These are phyloP conservation scores for Cladosporium sp. DNA, from an alignment of 2,329 filamentous ascomycete species.

Conservation along the genomic window DNA sequence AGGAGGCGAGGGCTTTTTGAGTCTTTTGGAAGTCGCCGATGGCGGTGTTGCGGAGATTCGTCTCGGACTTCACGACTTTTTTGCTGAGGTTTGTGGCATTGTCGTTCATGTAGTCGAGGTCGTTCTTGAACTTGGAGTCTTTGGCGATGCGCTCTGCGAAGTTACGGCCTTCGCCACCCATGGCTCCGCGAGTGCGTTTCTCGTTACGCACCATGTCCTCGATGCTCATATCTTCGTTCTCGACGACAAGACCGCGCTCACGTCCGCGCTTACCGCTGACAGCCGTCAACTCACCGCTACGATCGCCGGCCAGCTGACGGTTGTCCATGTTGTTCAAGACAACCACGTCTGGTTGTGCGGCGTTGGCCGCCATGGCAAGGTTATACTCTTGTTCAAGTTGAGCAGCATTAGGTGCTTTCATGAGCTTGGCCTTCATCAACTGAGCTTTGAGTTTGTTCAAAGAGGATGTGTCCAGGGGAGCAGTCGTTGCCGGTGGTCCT, in stretches of 20 bases:
- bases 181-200: constrained; percentile 71
- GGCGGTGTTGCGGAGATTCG: constrained; percentile 81
- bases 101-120: constrained; percentile 96
- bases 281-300: constrained; percentile 69
- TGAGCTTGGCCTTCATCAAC: constrained; percentile 92
- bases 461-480: constrained; percentile 66
- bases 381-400: constrained; percentile 83
- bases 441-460: constrained; percentile 88
- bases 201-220: constrained; percentile 98
- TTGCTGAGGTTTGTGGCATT: constrained; percentile 87
- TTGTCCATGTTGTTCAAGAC: constrained; percentile 86
- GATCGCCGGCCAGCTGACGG: constrained; percentile 75
- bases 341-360: constrained; percentile 63
- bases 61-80: constrained; percentile 80
- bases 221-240: constrained; percentile 93
- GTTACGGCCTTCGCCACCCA: constrained; percentile 65
- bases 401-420: constrained; percentile 67
- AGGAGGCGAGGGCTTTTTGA: constrained; percentile 78
- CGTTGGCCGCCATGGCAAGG: constrained; percentile 59
- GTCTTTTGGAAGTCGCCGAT: constrained; percentile 87
- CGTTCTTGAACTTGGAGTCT: constrained; percentile 83
- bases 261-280: constrained; percentile 76
- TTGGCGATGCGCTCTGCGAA: constrained; percentile 92
- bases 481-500: constrained; percentile 44
- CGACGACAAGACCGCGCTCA: constrained; percentile 78